Conservation (phyloP, 2,329 filamentous ascomycete species). For the Trichoderma guizhouense region DNA sequence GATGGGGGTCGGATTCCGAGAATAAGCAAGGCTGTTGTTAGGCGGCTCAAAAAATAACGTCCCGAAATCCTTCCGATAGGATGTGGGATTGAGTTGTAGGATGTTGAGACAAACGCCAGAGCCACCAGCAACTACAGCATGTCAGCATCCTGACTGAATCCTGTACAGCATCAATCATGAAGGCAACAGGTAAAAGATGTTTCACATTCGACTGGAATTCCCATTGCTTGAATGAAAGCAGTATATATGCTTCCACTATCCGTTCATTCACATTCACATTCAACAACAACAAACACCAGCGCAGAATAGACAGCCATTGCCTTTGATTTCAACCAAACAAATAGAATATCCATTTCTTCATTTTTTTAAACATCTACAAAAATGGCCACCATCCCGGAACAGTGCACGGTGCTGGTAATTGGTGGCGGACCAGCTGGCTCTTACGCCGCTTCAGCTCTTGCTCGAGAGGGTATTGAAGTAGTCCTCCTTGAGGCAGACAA, state of each 20-base stretch:
- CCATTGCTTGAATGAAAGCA: not conserved
- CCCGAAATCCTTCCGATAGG: not conserved
- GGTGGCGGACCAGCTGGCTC: conserved; percentile 47
- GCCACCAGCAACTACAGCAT: not conserved
- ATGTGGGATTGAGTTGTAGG: not conserved
- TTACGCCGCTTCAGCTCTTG: conserved; percentile 41
- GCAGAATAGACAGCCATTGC: not conserved
- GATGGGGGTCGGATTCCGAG: not conserved
- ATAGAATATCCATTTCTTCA: not conserved
- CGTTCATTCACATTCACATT: not conserved
- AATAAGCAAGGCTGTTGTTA: not conserved
- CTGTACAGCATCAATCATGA: not conserved
- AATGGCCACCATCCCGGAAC: conserved; percentile 23
- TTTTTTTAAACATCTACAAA: not conserved
- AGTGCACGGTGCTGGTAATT: conserved; percentile 39
- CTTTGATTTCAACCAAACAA: not conserved
- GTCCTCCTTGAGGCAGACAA: conserved; percentile 44
- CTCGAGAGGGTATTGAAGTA: conserved; percentile 43
- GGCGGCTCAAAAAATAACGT: not conserved
- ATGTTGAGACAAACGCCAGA: not conserved
- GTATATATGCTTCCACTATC: not conserved
- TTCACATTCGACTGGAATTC: not conserved
- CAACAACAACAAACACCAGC: not conserved
- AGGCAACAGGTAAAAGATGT: not conserved
- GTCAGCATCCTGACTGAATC: not conserved